phyloP scores from a whole-genome alignment of 176 grass and related monocot genomes.

The Thalia dealbata region DNA sequence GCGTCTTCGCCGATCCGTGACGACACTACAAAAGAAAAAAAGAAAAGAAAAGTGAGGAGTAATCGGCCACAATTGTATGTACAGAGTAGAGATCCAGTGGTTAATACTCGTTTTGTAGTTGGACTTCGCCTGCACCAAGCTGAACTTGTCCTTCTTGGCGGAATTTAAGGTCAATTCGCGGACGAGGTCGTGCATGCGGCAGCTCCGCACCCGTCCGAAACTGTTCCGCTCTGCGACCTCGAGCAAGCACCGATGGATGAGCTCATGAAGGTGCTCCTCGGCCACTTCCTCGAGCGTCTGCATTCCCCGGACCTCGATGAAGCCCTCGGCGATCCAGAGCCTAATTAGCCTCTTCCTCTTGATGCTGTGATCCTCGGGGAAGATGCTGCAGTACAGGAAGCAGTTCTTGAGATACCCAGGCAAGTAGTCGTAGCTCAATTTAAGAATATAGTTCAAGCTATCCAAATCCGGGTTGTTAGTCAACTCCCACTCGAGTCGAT shows the following conservation, averaged over 20 bases:
- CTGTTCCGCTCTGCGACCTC: constrained; percentile 20
- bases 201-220: constrained; percentile 15
- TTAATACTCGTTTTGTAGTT: too few relatives aligned
- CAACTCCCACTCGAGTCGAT: constrained; percentile 23
- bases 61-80: too few relatives aligned
- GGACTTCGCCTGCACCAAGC: neutral
- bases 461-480: neutral
- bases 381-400: constrained; percentile 35
- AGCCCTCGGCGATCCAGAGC: constrained; percentile 35
- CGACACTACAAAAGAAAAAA: neutral
- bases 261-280: constrained; percentile 29
- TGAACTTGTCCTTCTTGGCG: constrained; percentile 15
- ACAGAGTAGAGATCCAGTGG: too few relatives aligned
- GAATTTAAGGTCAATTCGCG: constrained; percentile 19
- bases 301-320: constrained; percentile 13
- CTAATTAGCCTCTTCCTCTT: constrained; percentile 36
- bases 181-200: constrained; percentile 26
- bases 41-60: too few relatives aligned
- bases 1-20: neutral
- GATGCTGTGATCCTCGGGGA: constrained; percentile 30
- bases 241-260: constrained; percentile 23
- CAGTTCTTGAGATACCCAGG: constrained; percentile 32
- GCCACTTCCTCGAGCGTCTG: constrained; percentile 37
- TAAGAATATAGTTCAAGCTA: constrained; percentile 27
- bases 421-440: constrained; percentile 35